Conservation (phyloP, 129 eudicot genomes). For the Artemisia argyi region DNA sequence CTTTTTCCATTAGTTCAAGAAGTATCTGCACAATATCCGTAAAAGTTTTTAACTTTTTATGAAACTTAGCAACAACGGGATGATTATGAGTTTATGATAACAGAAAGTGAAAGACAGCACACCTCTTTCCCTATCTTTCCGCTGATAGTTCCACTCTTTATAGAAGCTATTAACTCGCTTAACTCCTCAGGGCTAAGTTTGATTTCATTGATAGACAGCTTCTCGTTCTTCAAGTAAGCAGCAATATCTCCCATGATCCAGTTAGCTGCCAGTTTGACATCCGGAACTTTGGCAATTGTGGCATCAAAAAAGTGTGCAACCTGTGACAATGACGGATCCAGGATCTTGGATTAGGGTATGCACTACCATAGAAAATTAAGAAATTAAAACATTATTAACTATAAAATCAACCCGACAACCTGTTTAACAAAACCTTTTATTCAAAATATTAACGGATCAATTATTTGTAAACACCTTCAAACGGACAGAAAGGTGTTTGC, state of each 20-base stretch:
- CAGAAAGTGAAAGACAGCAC: slow-evolving; percentile 8
- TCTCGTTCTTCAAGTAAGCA: slow-evolving; percentile 79
- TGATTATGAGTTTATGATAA: neutral
- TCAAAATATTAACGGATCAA: neutral
- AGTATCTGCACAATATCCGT: slow-evolving; percentile 57
- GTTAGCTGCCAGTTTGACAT: slow-evolving; percentile 79
- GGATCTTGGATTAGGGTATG: neutral
- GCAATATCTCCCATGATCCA: slow-evolving; percentile 99
- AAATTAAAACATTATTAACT: no score
- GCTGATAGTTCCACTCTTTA: slow-evolving; percentile 78
- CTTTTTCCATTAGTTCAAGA: slow-evolving; percentile 86
- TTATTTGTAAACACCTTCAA: neutral
- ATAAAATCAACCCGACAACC: no score
- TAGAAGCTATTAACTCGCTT: slow-evolving; percentile 79
- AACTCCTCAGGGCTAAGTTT: slow-evolving; percentile 82
- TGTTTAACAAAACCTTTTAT: no score
- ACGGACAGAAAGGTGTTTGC: neutral
- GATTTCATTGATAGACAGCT: slow-evolving; percentile 68
- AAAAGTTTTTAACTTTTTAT: neutral
- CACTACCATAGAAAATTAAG: neutral
- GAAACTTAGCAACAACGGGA: neutral
- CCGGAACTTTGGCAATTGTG: slow-evolving; percentile 71
- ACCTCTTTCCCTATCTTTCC: slow-evolving; percentile 99
- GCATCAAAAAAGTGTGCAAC: slow-evolving; percentile 87
- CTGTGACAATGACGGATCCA: slow-evolving; percentile 33